Base-by-base conservation (phyloP, 2,329 filamentous ascomycete species). In the Macrophomina phaseolina region DNA sequence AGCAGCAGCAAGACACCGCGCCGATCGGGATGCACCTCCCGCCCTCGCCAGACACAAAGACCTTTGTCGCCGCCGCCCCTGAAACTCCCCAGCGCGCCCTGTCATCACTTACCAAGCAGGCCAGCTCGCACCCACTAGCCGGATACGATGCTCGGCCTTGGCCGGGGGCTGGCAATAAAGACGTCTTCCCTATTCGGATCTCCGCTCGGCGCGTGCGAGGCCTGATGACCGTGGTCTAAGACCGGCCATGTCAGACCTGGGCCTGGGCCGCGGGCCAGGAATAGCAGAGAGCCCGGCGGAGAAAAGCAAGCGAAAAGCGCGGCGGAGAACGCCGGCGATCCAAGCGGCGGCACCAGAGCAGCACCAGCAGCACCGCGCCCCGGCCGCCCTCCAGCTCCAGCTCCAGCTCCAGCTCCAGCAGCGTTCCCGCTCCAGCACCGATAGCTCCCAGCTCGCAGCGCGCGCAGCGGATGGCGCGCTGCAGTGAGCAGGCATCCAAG, bases 191-290 rank as follows among this genome's bases (percentile, higher is more conserved):
- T 45, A 65, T 65, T 65, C 64, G 64, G 64, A 58, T 66, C 64
- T 66, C 64, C 64, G 64, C 64, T 66, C 64, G 64, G 64, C 45
- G 51, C 63, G 40, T 56, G 42, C 51, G 63, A 65, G 63, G 63
- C 63, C 51, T 65, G 63, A 56, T 65, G 63, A 65, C 63, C 58
- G 58, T n/a, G 61, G 61, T 64, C 61, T 66, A 58, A 60, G 64
- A 66, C 64, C 53, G 64, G 23, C 23, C 23, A 23, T 58, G 52
- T 66, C 51, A 66, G 64, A 66, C 64, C 64, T 30, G 51, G 60
- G 60, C 55, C 52, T 42, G 64, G 55, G 28, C 49, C 42, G 23
- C 53, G 64, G 61, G 48, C 64, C 30, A 46, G 64, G 32, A 36
- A 18, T 23, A 23, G 23, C 23, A 23, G 23, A 23, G 23, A 23